Evolutionary conservation across 441 rosid species (phyloP), one percentile per base, ranked within the genome.

Genomic region (Pelargonium myrrhifolium): DNA sequence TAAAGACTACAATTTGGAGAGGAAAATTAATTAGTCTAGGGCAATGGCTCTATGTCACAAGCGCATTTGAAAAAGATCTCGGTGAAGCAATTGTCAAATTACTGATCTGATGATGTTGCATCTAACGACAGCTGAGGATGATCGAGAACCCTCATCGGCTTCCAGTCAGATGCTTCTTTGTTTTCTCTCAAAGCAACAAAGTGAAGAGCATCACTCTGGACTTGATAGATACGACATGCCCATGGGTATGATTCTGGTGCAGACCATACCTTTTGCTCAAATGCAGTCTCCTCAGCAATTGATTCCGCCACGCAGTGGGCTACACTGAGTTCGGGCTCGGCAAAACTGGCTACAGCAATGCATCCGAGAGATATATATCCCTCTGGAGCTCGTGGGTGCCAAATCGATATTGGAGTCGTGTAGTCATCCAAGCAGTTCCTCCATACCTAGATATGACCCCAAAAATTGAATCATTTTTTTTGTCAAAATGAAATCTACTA

Each of bases 331-430:
- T 84, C 87, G 31, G 98, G 99, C 83, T 95, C 99, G 14, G 62
- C 62, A 60, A 84, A 95, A 77, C 80, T 70, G 2, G 77, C 82
- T 9, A 90, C 84, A 12, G 92, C 96, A 49, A 92, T 84, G 65
- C 96, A 89, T 47, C 98, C 98, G 21, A 81, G 88, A 59, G 98
- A 81, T 7, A 80, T 77, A 15, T 71, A 92, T 66, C 98, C 99
- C 53, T 87, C 96, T 0, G 98, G 96, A 26, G 99, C 92, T 63
- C 98, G 84, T 17, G 99, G 98, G 74, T 79, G 92, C 99, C 99
- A 95, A 66, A 92, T 86, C 3, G 99, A 89, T 63, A 95, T 83
- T 14, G 89, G 85, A 69, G 59, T 61, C 28, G 72, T 71, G 79
- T 92, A 95, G 78, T 95, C 96, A 58, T 87, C 98, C 59, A 64